These are phyloP conservation scores for Xylariaceae sp. DNA, from an alignment of 2,329 filamentous ascomycete species.

Conservation along the genomic window DNA sequence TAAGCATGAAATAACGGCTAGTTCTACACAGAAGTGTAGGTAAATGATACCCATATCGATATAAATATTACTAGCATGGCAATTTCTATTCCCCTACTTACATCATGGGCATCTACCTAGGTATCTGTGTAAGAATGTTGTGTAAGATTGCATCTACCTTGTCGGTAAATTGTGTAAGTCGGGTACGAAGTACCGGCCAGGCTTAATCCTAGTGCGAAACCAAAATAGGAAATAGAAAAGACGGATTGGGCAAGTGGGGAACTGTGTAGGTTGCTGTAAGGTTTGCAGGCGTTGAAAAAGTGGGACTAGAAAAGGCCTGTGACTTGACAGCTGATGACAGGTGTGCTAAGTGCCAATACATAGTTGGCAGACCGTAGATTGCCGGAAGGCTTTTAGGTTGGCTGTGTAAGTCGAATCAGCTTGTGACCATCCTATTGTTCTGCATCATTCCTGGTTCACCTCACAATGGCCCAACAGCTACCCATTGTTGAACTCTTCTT, in stretches of 20 bases:
- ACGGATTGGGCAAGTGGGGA: constrained; percentile 10
- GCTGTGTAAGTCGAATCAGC: constrained; percentile 21
- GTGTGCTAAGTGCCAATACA: background rate
- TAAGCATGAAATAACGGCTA: too few relatives aligned
- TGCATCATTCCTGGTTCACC: background rate
- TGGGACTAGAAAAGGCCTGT: constrained; percentile 1
- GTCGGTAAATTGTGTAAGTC: background rate
- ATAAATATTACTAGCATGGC: too few relatives aligned
- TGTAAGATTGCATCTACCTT: too few relatives aligned
- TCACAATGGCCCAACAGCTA: background rate
- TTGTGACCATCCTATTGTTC: constrained; percentile 6
- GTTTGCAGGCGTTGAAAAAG: background rate
- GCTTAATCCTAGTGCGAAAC: background rate
- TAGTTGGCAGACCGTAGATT: background rate
- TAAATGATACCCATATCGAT: too few relatives aligned
- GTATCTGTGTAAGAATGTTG: too few relatives aligned
- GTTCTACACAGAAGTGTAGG: too few relatives aligned
- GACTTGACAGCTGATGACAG: background rate
- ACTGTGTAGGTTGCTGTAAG: background rate
- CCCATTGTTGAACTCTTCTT: background rate
- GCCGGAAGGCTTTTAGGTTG: background rate
- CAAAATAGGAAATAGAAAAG: background rate
- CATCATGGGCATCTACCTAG: too few relatives aligned
- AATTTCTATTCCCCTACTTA: too few relatives aligned
- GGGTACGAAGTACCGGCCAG: background rate